Percentiles rank a stretch among this genome's conserved stretches.
phyloP scores from a whole-genome alignment of 495 filamentous ascomycete genomes.

The Pyrenopolyporus hunteri region DNA sequence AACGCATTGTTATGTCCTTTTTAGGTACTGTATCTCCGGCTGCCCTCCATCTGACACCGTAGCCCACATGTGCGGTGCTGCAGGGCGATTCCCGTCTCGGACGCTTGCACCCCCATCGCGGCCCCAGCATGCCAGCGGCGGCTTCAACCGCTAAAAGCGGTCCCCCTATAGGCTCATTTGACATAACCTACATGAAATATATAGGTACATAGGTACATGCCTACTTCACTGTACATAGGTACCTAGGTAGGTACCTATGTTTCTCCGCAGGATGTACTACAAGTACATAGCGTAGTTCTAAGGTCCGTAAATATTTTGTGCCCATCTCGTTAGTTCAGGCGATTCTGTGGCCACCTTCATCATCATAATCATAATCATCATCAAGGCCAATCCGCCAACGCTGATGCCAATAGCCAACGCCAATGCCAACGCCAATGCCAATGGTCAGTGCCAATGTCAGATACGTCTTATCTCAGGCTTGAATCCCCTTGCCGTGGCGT shows the following conservation, averaged over 20 bases:
- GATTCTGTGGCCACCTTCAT: too few relatives aligned
- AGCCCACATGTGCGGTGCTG: not conserved
- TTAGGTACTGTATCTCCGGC: slow-evolving; percentile 30
- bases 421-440: not conserved
- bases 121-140: slow-evolving; percentile 21
- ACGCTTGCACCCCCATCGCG: slow-evolving; percentile 12
- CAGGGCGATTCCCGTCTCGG: slow-evolving; percentile 19
- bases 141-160: slow-evolving; percentile 35
- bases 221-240: not conserved
- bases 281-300: too few relatives aligned
- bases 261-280: too few relatives aligned
- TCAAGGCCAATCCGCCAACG: not conserved
- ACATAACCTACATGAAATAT: too few relatives aligned
- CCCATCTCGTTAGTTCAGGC: too few relatives aligned
- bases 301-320: too few relatives aligned
- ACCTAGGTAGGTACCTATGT: too few relatives aligned
- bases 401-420: slow-evolving; percentile 4
- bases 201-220: not conserved
- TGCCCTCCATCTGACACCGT: slow-evolving; percentile 17
- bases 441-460: slow-evolving; percentile 2
- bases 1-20: slow-evolving; percentile 17
- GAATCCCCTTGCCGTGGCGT: slow-evolving; percentile 1
- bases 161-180: too few relatives aligned
- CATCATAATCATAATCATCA: too few relatives aligned
- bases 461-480: slow-evolving; percentile 15